phyloP scores from a whole-genome alignment of 106 monocot species.

The Vanilla planifolia region DNA sequence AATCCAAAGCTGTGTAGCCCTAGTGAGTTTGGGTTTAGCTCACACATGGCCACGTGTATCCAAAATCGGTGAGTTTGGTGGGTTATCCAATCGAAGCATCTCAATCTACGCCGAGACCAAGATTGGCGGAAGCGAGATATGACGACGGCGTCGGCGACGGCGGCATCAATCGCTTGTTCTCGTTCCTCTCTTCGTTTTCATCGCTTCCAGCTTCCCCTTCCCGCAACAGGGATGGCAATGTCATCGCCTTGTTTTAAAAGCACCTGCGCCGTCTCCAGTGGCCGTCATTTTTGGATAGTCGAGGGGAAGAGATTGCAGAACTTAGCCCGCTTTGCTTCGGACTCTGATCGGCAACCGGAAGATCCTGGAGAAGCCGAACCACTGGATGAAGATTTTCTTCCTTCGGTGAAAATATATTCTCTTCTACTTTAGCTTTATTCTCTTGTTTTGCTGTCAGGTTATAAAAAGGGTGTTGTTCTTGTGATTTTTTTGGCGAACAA shows the following conservation, averaged over 20 bases:
- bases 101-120: too few relatives aligned
- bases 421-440: neutral
- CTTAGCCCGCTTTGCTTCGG: neutral
- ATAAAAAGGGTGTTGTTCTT: too few relatives aligned
- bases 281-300: neutral
- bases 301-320: neutral
- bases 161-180: neutral
- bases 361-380: neutral
- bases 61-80: too few relatives aligned
- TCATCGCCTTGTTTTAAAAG: neutral
- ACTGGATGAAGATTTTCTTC: neutral
- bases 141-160: neutral
- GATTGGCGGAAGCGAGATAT: too few relatives aligned
- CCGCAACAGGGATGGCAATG: neutral
- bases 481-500: too few relatives aligned
- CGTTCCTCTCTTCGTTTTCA: neutral
- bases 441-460: neutral
- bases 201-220: neutral
- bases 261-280: neutral
- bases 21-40: too few relatives aligned
- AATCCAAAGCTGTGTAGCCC: too few relatives aligned
- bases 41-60: too few relatives aligned
- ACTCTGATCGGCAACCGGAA: slow-evolving; percentile 5
- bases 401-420: neutral
- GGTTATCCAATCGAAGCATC: too few relatives aligned